Evolutionary conservation across 2,329 filamentous ascomycete species (phyloP), one percentile per base, ranked within the genome.

Genomic region (Pseudocercospora crystallina): DNA sequence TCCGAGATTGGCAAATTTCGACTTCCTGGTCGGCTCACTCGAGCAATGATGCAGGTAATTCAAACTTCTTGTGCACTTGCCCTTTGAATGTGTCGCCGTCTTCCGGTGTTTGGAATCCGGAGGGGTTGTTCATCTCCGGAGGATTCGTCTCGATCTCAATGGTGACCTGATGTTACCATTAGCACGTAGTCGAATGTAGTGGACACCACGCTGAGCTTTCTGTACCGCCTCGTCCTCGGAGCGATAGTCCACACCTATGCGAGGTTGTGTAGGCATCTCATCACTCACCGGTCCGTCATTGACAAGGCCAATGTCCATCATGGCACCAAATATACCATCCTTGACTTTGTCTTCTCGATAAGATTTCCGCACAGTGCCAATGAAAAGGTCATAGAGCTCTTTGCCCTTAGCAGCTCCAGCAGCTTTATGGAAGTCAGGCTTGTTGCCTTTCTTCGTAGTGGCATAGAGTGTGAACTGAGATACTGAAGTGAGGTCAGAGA

Each of bases 381-480:
- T 83, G 73, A 99, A 97, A 66, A 86, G 79, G 48, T 91, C 82
- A 68, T 97, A 99, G 5, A 97, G 77, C 54, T 80, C 80, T 62
- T 84, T 88, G 17, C 92, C 94, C 49, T 91, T 83, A 9, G 88
- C 83, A 3, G 86, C 85, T 41, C 82, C 82, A 54, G 92, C 85
- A 5, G 94, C 91, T 10, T 87, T 88, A 69, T 96, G 92, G 64
- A 99, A 99, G 69, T 95, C 88, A 31, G 94, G 95, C 70, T 95
- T 97, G 67, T 84, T 91, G 56, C 92, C 92, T 71, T 97, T 97
- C 67, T 91, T 95, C n/a, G 91, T 91, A 39, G 86, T 87, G 40
- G 90, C 95, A 43, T 95, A 80, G 8, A 99, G 81, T 2, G 94
- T 99, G 68, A 99, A 99, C 73, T 99, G 94, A 11, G 94, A 97